Evolutionary conservation across 228 moss, liverwort and hornwort genomes (phyloP), one percentile per base, ranked within the genome.

Genomic region (Sphagnum magellanicum): DNA sequence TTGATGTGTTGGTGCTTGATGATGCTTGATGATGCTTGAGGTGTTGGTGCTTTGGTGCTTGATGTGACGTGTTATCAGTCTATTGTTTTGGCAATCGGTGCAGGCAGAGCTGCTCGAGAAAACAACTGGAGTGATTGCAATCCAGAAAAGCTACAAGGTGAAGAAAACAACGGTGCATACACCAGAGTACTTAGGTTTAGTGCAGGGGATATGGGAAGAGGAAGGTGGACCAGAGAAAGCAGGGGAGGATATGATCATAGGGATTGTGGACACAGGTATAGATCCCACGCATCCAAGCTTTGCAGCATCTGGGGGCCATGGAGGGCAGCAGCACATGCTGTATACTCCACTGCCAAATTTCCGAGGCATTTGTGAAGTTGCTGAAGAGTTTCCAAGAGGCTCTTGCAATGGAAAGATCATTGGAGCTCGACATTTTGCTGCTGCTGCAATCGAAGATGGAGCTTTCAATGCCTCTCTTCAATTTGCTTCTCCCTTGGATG

Each of bases 401-500:
- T 86, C 83, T 5, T 86, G 86, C 16, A 83, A 83, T 6, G 86
- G 86, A 10, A 86, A 86, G 76, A 80, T 86, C 10, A 78, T 86
- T 7, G 86, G 77, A 0, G 86, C 86, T 48, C 83, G 72, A 71
- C 70, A 83, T 0, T 86, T 86, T 55, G 55, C 55, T 8, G 55
- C 55, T 8, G 55, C 55, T 55, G 55, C 55, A 8, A 55, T 12
- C 0, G 55, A 8, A 55, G 55, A 4, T 8, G 55, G 55, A 12
- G 55, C 55, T 8, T 55, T 55, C 55, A 55, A 55, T 55, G 8
- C 55, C 8, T 55, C 55, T 12, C 55, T 55, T 55, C 55, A 55
- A 8, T 55, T 55, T 55, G 55, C 55, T 8, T 55, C 55, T 12
- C 55, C 55, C 12, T 12, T 55, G 8, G 55, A 55, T 55, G 55